Evolutionary conservation across 371 early-diverging fungal species (phyloP).

Genomic region (Rhizopus microsporus): DNA sequence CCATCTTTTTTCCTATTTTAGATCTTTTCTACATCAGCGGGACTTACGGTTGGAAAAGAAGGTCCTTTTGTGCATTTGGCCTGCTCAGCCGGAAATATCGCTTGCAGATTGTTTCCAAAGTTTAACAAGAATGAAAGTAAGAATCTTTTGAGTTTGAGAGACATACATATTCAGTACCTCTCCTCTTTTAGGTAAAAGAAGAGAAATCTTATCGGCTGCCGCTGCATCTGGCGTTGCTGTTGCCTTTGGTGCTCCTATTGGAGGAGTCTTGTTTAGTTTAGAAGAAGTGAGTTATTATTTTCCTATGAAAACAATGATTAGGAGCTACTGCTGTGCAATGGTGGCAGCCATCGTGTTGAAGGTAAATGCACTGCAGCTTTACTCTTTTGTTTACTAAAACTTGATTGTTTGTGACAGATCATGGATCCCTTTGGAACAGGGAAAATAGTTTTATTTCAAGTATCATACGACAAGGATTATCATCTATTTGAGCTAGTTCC

Average conservation of each 20-base stretch:
- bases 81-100: conserved; percentile 87
- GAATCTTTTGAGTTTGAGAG: neutral
- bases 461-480: conserved; percentile 83
- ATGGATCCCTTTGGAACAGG: conserved; percentile 90
- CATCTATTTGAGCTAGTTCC: conserved; percentile 86
- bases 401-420: conserved; percentile 39
- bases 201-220: conserved; percentile 88
- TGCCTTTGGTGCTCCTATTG: conserved; percentile 93
- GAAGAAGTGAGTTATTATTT: conserved; percentile 93
- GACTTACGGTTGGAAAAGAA: conserved; percentile 89
- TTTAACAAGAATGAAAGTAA: conserved; percentile 82
- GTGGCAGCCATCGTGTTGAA: conserved; percentile 83
- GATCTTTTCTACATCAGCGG: conserved; percentile 80
- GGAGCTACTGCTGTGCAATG: conserved; percentile 90
- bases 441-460: conserved; percentile 91
- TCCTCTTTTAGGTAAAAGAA: conserved; percentile 47
- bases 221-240: conserved; percentile 91
- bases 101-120: conserved; percentile 77
- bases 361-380: conserved; percentile 29
- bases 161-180: neutral
- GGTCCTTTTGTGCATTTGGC: conserved; percentile 96
- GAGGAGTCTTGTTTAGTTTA: conserved; percentile 89
- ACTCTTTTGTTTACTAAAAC: too few relatives aligned
- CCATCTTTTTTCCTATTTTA: conserved; percentile 5
- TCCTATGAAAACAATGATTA: conserved; percentile 88